A percentile compares a stretch with the other conserved stretches of the same genome.
phyloP scores from a whole-genome alignment of 495 filamentous ascomycete genomes.

The Venustampulla echinocandica region DNA sequence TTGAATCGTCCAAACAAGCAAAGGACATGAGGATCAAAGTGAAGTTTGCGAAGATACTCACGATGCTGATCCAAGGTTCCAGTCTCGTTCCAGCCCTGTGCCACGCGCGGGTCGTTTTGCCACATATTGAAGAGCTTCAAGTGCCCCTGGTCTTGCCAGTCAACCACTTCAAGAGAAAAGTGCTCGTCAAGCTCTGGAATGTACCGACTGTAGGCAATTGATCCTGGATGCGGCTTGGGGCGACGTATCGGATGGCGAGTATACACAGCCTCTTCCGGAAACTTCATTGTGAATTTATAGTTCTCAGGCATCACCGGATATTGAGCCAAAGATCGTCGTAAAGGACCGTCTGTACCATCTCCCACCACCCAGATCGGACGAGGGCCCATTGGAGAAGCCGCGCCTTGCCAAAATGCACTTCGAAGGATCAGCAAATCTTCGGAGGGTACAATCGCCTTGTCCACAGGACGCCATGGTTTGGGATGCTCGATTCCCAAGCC shows the following conservation, averaged over 20 bases:
- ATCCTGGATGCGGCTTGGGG: conserved; percentile 51
- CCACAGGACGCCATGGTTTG: background rate
- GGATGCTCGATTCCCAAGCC: conserved; percentile 45
- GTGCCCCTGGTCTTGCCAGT: conserved; percentile 45
- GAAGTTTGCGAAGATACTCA: conserved; percentile 49
- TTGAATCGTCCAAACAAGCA: conserved; percentile 55
- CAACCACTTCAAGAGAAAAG: conserved; percentile 56
- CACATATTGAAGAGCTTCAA: conserved; percentile 54
- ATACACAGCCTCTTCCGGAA: conserved; percentile 35
- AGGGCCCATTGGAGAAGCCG: conserved; percentile 53
- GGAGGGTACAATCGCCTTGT: background rate
- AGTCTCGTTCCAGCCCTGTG: conserved; percentile 59
- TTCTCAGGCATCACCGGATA: conserved; percentile 48
- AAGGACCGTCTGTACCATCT: conserved; percentile 29
- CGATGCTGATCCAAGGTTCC: conserved; percentile 55
- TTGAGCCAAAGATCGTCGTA: conserved; percentile 25
- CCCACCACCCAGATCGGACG: conserved; percentile 50
- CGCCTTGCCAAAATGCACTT: conserved; percentile 60
- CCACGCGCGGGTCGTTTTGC: conserved; percentile 65
- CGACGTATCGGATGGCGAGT: conserved; percentile 52
- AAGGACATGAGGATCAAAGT: conserved; percentile 54
- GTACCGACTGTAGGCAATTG: conserved; percentile 57
- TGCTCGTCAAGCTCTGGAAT: conserved; percentile 57
- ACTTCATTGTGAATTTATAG: conserved; percentile 46
- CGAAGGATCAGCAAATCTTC: conserved; percentile 8